Conservation (phyloP, 768 basidiomycete genomes). For the Podaxis rugospora region DNA sequence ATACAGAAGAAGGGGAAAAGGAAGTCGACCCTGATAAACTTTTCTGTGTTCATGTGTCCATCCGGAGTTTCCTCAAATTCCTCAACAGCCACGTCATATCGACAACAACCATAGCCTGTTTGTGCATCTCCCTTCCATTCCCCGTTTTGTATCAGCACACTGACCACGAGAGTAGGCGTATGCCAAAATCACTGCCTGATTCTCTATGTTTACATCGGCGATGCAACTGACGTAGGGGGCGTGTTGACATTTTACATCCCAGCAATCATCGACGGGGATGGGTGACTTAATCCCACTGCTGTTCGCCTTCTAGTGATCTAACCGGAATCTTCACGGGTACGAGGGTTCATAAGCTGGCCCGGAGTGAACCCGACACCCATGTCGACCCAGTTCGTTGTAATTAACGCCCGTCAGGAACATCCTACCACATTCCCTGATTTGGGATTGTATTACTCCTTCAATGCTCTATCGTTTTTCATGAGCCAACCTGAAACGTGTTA, state of each 20-base stretch:
- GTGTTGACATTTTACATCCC: slow-evolving; percentile 89
- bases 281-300: background rate
- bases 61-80: slow-evolving; percentile 77
- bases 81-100: slow-evolving; percentile 77
- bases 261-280: slow-evolving; percentile 58
- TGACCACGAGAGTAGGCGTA: slow-evolving; percentile 46
- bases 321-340: background rate
- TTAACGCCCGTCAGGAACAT: no score
- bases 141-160: background rate
- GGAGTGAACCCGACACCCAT: no score
- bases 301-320: background rate
- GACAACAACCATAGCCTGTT: slow-evolving; percentile 82
- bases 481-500: no score
- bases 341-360: no score
- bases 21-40: slow-evolving; percentile 50
- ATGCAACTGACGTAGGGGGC: slow-evolving; percentile 72
- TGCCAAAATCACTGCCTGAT: slow-evolving; percentile 83
- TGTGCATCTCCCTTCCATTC: slow-evolving; percentile 22
- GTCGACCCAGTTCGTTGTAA: no score
- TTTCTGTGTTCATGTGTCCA: slow-evolving; percentile 64
- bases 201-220: slow-evolving; percentile 86
- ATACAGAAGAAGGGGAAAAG: slow-evolving; percentile 30
- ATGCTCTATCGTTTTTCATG: no score
- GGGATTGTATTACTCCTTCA: no score
- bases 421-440: no score